phyloP scores from a whole-genome alignment of 306 rosid species.

The Vigna radiata region DNA sequence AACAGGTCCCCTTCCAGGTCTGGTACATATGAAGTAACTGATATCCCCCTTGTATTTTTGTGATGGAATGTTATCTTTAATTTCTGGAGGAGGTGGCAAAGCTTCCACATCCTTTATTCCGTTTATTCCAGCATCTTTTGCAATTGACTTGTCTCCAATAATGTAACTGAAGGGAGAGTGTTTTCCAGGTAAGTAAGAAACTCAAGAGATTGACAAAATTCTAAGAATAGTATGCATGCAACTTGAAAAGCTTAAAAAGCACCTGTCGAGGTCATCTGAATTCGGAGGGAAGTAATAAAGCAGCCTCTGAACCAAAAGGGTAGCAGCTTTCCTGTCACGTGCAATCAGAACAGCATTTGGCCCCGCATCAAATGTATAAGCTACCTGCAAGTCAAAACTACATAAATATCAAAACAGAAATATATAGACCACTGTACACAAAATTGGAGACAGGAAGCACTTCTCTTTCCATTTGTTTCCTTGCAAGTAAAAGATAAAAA shows the following conservation, averaged over 20 bases:
- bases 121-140: constrained; percentile 80
- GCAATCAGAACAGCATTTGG: constrained; percentile 95
- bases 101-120: constrained; percentile 66
- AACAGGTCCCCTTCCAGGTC: constrained; percentile 95
- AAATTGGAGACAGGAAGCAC: constrained; percentile 6
- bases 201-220: constrained; percentile 40
- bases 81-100: constrained; percentile 82
- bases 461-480: constrained; percentile 8
- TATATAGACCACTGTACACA: neutral
- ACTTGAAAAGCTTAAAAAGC: constrained; percentile 38
- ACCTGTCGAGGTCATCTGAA: constrained; percentile 83
- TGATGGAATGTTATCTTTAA: constrained; percentile 66
- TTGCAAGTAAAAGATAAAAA: neutral
- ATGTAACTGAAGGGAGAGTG: constrained; percentile 65
- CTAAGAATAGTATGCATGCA: constrained; percentile 31
- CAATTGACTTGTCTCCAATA: constrained; percentile 83
- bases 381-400: constrained; percentile 66
- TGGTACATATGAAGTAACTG: constrained; percentile 94
- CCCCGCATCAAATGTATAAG: constrained; percentile 99
- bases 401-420: constrained; percentile 26
- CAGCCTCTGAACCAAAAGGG: constrained; percentile 83
- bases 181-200: constrained; percentile 35
- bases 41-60: constrained; percentile 86
- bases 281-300: constrained; percentile 92
- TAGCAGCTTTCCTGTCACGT: constrained; percentile 79